Evolutionary conservation across 139 green algal genomes (phyloP).

Genomic region (Raphidocelis subcapitata): DNA sequence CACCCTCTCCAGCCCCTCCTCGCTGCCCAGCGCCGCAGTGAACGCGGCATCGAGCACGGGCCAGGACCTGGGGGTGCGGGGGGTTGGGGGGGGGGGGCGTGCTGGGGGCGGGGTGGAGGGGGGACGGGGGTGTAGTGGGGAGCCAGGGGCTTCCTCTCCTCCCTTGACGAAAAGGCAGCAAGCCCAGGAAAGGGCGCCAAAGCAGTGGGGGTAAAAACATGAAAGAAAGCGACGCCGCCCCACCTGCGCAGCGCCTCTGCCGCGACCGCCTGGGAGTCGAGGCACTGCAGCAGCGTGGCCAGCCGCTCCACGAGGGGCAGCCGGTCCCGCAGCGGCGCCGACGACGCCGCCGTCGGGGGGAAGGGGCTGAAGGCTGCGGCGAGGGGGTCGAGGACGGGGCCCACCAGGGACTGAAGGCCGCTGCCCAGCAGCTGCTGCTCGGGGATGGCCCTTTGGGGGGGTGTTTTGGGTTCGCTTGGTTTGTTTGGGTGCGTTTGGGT

Average conservation of each 20-base stretch:
- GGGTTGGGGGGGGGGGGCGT: conserved; percentile 81
- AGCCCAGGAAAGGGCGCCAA: no score
- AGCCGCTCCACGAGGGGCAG: conserved; percentile 65
- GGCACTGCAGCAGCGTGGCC: conserved; percentile 55
- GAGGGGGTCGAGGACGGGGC: conserved; percentile 51
- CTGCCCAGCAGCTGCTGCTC: conserved; percentile 25
- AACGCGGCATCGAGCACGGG: conserved; percentile 58
- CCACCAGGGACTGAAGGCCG: conserved; percentile 46
- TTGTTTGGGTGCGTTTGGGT: neutral
- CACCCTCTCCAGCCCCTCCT: no score
- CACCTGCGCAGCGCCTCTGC: neutral
- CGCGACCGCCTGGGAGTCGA: neutral
- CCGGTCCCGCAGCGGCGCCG: conserved; percentile 5
- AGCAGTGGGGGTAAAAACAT: neutral
- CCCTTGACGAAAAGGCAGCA: no score
- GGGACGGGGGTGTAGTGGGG: no score
- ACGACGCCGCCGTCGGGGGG: conserved; percentile 6
- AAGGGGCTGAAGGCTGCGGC: conserved; percentile 21
- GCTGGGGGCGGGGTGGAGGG: no score
- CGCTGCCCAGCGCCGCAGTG: no score
- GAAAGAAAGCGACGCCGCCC: neutral
- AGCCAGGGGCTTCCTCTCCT: no score
- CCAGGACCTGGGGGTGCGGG: conserved; percentile 94
- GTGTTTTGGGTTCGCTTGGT: neutral
- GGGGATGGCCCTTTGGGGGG: conserved; percentile 15